A percentile compares a stretch with the other conserved stretches of the same genome.
phyloP scores from a whole-genome alignment of 2,329 filamentous ascomycete genomes.

The Penicillium sp. region DNA sequence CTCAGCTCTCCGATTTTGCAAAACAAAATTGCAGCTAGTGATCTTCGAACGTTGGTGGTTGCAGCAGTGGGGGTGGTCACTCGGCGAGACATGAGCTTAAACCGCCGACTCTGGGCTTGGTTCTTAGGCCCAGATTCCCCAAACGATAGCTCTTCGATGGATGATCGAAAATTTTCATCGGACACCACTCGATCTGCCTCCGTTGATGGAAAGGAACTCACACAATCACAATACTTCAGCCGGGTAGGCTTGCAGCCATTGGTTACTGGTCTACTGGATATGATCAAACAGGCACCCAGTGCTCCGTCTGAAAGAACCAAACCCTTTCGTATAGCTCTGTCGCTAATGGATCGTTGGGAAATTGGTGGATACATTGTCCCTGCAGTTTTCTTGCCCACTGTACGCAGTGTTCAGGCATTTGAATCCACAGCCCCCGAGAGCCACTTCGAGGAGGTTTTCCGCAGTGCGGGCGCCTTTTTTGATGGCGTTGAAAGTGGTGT shows the following conservation, averaged over 20 bases:
- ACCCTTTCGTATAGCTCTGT: slow-evolving; percentile 88
- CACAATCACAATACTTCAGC: slow-evolving; percentile 78
- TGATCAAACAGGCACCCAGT: slow-evolving; percentile 63
- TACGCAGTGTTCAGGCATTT: slow-evolving; percentile 76
- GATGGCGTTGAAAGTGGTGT: slow-evolving; percentile 93
- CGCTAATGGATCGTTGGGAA: slow-evolving; percentile 97
- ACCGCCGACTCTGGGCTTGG: slow-evolving; percentile 94
- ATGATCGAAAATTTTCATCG: slow-evolving; percentile 29
- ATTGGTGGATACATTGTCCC: slow-evolving; percentile 88
- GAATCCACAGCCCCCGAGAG: slow-evolving; percentile 65
- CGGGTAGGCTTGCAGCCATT: slow-evolving; percentile 73
- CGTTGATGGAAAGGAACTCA: slow-evolving; percentile 48
- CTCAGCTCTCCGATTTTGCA: slow-evolving; percentile 80
- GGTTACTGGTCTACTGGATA: slow-evolving; percentile 69
- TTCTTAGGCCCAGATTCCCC: slow-evolving; percentile 75
- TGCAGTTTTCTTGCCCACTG: slow-evolving; percentile 80
- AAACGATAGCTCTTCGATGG: slow-evolving; percentile 35
- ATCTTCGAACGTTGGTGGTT: slow-evolving; percentile 77
- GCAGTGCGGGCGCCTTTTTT: slow-evolving; percentile 93
- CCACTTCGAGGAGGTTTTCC: slow-evolving; percentile 81
- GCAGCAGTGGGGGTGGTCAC: slow-evolving; percentile 85
- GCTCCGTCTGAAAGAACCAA: slow-evolving; percentile 69
- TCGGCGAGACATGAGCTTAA: slow-evolving; percentile 93
- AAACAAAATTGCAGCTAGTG: slow-evolving; percentile 66
- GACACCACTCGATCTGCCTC: slow-evolving; percentile 30